phyloP scores from a whole-genome alignment of 495 filamentous ascomycete genomes.

The Aspergillus mulundensis region DNA sequence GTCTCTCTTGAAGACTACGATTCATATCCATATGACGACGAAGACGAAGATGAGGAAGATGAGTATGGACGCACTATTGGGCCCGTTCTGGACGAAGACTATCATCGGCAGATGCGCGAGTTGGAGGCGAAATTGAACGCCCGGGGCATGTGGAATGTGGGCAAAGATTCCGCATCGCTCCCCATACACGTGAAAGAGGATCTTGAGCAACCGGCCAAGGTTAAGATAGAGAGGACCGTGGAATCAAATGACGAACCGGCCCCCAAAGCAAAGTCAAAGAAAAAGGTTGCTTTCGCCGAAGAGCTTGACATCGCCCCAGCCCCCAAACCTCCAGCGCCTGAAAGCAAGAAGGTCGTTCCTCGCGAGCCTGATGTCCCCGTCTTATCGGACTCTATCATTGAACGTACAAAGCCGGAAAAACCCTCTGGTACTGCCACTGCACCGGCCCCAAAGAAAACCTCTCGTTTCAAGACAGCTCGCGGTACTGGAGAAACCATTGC shows the following conservation, averaged over 20 bases:
- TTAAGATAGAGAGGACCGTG: conserved; percentile 13
- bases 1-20: conserved; percentile 55
- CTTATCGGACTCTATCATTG: conserved; percentile 46
- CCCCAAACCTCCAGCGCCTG: conserved; percentile 21
- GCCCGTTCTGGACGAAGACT: conserved; percentile 62
- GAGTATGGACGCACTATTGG: conserved; percentile 65
- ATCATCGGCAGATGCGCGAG: conserved; percentile 74
- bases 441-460: conserved; percentile 40
- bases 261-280: conserved; percentile 41
- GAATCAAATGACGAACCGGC: conserved; percentile 8
- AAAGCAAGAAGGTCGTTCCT: conserved; percentile 31
- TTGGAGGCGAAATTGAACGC: conserved; percentile 69
- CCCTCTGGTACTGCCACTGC: conserved; percentile 12
- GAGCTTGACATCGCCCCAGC: conserved; percentile 66
- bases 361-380: conserved; percentile 34
- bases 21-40: conserved; percentile 45
- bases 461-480: conserved; percentile 41
- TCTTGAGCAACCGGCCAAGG: conserved; percentile 23
- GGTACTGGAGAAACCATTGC: conserved; percentile 10
- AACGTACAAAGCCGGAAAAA: conserved; percentile 30
- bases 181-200: conserved; percentile 32
- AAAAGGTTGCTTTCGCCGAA: conserved; percentile 78
- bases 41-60: conserved; percentile 55
- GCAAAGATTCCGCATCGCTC: conserved; percentile 36
- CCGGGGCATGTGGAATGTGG: conserved; percentile 51